Evolutionary conservation across 1,284 basidiomycete genomes (phyloP), one percentile per base, ranked within the genome.

Genomic region (Hemileia vastatrix): DNA sequence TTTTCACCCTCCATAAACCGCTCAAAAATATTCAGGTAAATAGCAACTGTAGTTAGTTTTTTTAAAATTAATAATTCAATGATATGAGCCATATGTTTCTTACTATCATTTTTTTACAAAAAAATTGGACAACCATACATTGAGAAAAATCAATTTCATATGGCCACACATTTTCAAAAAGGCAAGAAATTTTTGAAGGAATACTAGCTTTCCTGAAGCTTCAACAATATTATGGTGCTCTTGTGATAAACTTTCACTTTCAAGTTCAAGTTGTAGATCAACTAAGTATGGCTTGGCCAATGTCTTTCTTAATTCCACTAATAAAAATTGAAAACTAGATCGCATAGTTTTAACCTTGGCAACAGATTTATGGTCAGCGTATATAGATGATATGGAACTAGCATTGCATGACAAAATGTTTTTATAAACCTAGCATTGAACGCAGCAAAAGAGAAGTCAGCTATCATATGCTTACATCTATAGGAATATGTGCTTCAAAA

Each of bases 261-360:
- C 79, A 51, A 88, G 86, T 70, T 96, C 93, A 43, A 97, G 86
- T 52, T 86, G 85, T 44, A 84, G 81, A 2, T 84, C 84, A 60
- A 88, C 84, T 47, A 96, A 81, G 75, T 97, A 97, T 0, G 92
- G 92, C 75, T 94, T 91, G 76, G 93, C 90, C 18, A 77, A 77
- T 21, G 76, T 69, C 70, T 79, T 79, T 52, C 77, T n/a, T n/a
- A n/a, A n/a, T n/a, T n/a, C n/a, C n/a, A n/a, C n/a, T n/a, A n/a
- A n/a, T n/a, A n/a, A n/a, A n/a, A n/a, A n/a, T n/a, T n/a, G n/a
- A n/a, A n/a, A n/a, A n/a, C n/a, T n/a, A n/a, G n/a, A n/a, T n/a
- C n/a, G n/a, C n/a, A n/a, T n/a, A n/a, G n/a, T n/a, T n/a, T n/a
- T n/a, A n/a, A n/a, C n/a, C n/a, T n/a, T n/a, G n/a, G n/a, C n/a